phyloP scores from a whole-genome alignment of 805 yeast species.

The Tetrapisispora taiwanensis region DNA sequence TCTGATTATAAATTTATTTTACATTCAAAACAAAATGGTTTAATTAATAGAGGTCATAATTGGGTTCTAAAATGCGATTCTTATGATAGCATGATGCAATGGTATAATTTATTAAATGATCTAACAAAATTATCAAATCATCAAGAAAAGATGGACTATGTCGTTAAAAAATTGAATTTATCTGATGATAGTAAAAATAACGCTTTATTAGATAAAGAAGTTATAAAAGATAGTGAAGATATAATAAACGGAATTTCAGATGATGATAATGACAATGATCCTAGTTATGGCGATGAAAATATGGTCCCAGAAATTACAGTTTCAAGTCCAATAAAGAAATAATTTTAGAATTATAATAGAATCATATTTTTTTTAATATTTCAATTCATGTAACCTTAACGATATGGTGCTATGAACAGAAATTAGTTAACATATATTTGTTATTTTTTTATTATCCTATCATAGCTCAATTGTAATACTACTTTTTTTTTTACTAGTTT shows the following conservation, averaged over 20 bases:
- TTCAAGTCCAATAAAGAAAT: background rate
- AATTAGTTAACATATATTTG: too few species aligned
- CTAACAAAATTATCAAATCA: slow-evolving; percentile 58
- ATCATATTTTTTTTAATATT: too few species aligned
- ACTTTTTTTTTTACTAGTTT: background rate
- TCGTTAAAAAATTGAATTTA: slow-evolving; percentile 12
- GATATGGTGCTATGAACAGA: too few species aligned
- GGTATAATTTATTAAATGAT: slow-evolving; percentile 72
- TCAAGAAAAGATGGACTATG: slow-evolving; percentile 43
- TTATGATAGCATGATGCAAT: slow-evolving; percentile 59
- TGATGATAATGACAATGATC: slow-evolving; percentile 1
- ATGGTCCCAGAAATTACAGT: slow-evolving; percentile 2
- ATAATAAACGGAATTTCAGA: background rate
- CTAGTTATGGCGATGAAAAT: background rate
- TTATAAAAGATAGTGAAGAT: background rate
- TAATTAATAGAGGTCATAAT: slow-evolving; percentile 73
- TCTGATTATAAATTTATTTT: slow-evolving; percentile 69
- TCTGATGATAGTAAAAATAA: background rate
- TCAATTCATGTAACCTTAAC: too few species aligned
- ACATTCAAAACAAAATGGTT: slow-evolving; percentile 64
- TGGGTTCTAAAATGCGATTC: slow-evolving; percentile 88
- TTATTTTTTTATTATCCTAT: too few species aligned
- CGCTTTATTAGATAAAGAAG: background rate
- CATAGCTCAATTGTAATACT: background rate
- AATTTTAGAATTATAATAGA: background rate